Conservation (phyloP, 179 eudicot species). For the Drosera spatulata region DNA sequence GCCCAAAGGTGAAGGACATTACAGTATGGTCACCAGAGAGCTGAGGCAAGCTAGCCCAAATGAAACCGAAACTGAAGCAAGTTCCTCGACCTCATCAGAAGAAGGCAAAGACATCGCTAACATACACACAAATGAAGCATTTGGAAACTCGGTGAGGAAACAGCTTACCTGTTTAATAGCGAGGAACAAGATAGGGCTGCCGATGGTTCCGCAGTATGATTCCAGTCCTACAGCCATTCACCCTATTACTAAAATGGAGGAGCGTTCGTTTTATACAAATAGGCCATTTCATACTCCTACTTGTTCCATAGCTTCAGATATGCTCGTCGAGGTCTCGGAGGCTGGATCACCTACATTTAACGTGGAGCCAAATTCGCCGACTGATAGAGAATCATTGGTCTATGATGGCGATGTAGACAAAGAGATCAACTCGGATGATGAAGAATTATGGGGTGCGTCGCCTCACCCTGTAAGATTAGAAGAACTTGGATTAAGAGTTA, state of each 20-base stretch:
- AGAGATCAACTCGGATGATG: constrained; percentile 31
- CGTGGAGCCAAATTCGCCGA: constrained; percentile 30
- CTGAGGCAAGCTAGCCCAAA: background rate
- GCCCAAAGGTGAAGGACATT: background rate
- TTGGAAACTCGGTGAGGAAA: constrained; percentile 37
- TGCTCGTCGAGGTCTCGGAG: constrained; percentile 88
- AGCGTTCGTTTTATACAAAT: constrained; percentile 14
- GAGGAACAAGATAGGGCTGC: constrained; percentile 12
- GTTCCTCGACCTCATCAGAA: constrained; percentile 46
- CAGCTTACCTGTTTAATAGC: constrained; percentile 37
- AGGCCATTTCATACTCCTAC: constrained; percentile 13
- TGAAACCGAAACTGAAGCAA: background rate
- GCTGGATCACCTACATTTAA: constrained; percentile 35
- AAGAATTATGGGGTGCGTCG: constrained; percentile 33
- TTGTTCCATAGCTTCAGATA: constrained; percentile 70
- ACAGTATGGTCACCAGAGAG: background rate
- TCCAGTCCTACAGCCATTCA: constrained; percentile 13
- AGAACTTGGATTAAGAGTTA: constrained; percentile 24
- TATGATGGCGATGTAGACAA: constrained; percentile 35
- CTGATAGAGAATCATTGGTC: constrained; percentile 33
- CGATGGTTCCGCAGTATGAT: constrained; percentile 8
- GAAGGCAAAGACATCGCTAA: constrained; percentile 16
- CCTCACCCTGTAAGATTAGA: constrained; percentile 27
- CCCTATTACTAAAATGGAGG: constrained; percentile 16
- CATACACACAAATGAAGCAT: constrained; percentile 38